Evolutionary conservation across 805 yeast genomes (phyloP).

Genomic region (Candida vartiovaarae): DNA sequence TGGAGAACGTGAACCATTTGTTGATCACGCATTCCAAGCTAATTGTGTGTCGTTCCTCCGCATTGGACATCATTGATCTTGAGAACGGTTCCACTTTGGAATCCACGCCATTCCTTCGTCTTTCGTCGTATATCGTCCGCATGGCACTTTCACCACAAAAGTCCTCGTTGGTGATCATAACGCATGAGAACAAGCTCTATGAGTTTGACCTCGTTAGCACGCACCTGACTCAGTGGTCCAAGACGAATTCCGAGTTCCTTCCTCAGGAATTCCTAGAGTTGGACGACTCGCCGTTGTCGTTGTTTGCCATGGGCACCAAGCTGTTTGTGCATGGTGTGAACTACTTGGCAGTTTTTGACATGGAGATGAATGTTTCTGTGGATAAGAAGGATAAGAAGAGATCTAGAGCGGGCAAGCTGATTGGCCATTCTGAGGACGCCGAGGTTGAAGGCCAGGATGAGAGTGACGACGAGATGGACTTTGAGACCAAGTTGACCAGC

Average conservation of each 20-base stretch:
- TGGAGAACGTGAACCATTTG: constrained; percentile 41
- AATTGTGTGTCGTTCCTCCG: constrained; percentile 53
- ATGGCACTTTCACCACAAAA: constrained; percentile 42
- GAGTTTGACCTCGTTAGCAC: constrained; percentile 48
- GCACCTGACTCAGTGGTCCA: constrained; percentile 70
- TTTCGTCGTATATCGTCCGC: constrained; percentile 55
- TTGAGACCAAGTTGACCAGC: constrained; percentile 24
- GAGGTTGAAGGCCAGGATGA: constrained; percentile 13
- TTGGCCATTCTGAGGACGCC: constrained; percentile 32
- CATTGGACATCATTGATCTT: constrained; percentile 44
- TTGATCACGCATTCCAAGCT: constrained; percentile 41
- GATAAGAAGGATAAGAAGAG: constrained; percentile 29
- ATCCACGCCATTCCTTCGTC: constrained; percentile 43
- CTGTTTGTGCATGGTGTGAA: constrained; percentile 86
- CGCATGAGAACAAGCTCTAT: constrained; percentile 66
- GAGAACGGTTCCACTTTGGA: constrained; percentile 12
- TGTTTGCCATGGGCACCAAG: constrained; percentile 45
- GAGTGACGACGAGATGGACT: constrained; percentile 21
- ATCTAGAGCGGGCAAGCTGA: constrained; percentile 35
- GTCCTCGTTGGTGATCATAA: constrained; percentile 52
- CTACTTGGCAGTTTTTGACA: constrained; percentile 75
- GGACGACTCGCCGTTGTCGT: constrained; percentile 67
- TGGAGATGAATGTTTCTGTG: constrained; percentile 48
- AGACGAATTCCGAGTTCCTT: constrained; percentile 61
- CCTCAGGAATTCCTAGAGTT: constrained; percentile 56